Evolutionary conservation across 2,329 filamentous ascomycete species (phyloP).

Genomic region (Trichoderma koningiopsis): DNA sequence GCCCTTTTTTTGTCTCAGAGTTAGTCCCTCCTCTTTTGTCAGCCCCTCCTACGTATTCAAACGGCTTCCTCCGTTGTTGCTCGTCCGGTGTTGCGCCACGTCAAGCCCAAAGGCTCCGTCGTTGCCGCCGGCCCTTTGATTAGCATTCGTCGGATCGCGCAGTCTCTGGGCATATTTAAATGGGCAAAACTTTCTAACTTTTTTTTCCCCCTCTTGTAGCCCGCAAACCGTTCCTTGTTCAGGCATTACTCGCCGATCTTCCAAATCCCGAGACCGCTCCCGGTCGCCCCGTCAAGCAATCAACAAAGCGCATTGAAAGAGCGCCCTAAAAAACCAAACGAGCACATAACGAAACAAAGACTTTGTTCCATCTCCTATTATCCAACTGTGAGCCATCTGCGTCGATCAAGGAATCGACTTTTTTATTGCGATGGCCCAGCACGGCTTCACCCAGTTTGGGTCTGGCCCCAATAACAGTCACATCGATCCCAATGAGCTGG

Average conservation of each 20-base stretch:
- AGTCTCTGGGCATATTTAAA: slow-evolving; percentile 5
- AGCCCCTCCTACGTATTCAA: slow-evolving; percentile 21
- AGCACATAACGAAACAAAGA: background rate
- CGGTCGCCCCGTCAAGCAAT: slow-evolving; percentile 8
- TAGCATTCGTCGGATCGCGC: slow-evolving; percentile 19
- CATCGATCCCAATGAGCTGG: slow-evolving; percentile 84
- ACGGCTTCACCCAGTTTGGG: slow-evolving; percentile 59
- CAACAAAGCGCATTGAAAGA: background rate
- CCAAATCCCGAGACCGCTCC: slow-evolving; percentile 13
- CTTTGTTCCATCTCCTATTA: background rate
- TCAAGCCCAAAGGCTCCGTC: slow-evolving; percentile 21
- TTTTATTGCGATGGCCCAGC: slow-evolving; percentile 52
- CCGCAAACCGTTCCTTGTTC: slow-evolving; percentile 8
- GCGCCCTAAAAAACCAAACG: background rate
- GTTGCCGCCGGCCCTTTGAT: slow-evolving; percentile 22
- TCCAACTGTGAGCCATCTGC: background rate
- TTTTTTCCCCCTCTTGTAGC: background rate
- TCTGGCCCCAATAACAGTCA: slow-evolving; percentile 57
- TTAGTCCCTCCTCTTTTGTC: slow-evolving; percentile 22
- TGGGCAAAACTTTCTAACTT: slow-evolving; percentile 4
- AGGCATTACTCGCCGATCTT: slow-evolving; percentile 4
- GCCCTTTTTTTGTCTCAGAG: slow-evolving; percentile 17
- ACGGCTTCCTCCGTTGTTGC: slow-evolving; percentile 15
- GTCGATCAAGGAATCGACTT: background rate
- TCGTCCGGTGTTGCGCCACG: slow-evolving; percentile 22